Conservation (phyloP, 2,329 filamentous ascomycete species). For the Colletotrichum lindemuthianum region DNA sequence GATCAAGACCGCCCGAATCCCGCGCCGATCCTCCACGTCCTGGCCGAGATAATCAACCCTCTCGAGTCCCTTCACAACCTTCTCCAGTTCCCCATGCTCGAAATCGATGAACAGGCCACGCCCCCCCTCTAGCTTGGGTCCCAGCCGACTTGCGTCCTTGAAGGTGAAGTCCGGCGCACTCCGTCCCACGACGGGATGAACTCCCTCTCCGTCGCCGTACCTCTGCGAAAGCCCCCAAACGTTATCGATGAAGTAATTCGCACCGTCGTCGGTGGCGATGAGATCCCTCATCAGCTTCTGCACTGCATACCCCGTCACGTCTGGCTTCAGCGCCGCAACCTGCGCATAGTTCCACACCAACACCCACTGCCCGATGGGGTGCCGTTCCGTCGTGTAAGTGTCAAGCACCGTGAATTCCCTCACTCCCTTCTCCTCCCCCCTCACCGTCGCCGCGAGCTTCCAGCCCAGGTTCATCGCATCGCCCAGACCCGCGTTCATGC, state of each 20-base stretch:
- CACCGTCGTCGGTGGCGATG: conserved; percentile 43
- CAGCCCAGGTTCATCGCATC: conserved; percentile 61
- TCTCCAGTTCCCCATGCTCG: conserved; percentile 28
- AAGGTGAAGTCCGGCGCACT: conserved; percentile 50
- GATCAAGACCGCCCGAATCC: conserved; percentile 42
- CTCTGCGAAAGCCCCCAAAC: conserved; percentile 48
- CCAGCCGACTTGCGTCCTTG: conserved; percentile 41
- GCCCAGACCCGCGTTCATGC: conserved; percentile 61
- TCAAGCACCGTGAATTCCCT: conserved; percentile 44
- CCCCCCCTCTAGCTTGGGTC: conserved; percentile 42
- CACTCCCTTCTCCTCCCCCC: conserved; percentile 38
- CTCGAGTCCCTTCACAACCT: conserved; percentile 8
- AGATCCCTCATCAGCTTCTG: conserved; percentile 41
- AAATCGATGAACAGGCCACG: conserved; percentile 44
- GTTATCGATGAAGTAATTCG: conserved; percentile 44
- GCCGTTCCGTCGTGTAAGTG: conserved; percentile 59
- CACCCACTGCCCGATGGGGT: conserved; percentile 51
- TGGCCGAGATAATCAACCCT: conserved; percentile 38
- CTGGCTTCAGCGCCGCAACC: conserved; percentile 40
- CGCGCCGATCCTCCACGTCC: conserved; percentile 39
- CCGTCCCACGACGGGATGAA: conserved; percentile 46
- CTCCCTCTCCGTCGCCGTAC: conserved; percentile 41
- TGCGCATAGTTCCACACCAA: conserved; percentile 52
- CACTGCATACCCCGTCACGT: conserved; percentile 35
- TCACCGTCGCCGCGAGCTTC: conserved; percentile 51